Evolutionary conservation across 345 rosid species (phyloP).

Genomic region (Isatis tinctoria): DNA sequence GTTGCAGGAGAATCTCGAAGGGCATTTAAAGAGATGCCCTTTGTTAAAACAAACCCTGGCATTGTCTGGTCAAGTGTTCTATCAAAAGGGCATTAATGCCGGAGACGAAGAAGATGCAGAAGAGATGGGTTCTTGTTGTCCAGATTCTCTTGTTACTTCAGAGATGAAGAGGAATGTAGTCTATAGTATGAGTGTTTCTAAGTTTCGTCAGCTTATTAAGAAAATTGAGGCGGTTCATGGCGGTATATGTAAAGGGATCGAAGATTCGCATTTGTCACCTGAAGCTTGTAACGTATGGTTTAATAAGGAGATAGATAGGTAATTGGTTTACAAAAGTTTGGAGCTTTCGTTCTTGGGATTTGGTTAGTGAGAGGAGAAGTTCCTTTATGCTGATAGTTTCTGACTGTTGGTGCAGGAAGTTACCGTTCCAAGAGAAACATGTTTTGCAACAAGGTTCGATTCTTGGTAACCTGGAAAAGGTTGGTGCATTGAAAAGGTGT

Average conservation of each 20-base stretch:
- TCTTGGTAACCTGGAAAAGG: conserved; percentile 83
- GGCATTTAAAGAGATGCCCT: conserved; percentile 81
- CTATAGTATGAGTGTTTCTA: conserved; percentile 44
- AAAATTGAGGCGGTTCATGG: conserved; percentile 60
- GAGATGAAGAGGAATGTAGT: conserved; percentile 80
- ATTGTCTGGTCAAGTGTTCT: conserved; percentile 61
- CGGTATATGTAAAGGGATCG: conserved; percentile 42
- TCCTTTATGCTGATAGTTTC: background rate
- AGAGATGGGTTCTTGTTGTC: background rate
- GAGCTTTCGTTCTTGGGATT: background rate
- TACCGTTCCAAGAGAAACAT: conserved; percentile 94
- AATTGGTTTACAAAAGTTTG: background rate
- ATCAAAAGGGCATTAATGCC: conserved; percentile 74
- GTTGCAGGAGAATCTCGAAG: conserved; percentile 70
- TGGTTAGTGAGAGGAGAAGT: background rate
- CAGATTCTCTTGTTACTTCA: conserved; percentile 44
- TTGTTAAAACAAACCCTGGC: conserved; percentile 52
- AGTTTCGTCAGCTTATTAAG: conserved; percentile 42
- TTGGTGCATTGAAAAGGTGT: conserved; percentile 54
- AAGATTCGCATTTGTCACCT: conserved; percentile 57
- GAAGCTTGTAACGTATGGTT: conserved; percentile 83
- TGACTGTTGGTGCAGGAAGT: conserved; percentile 48
- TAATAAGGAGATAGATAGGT: conserved; percentile 81
- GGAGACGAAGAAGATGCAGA: conserved; percentile 39
- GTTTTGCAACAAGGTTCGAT: conserved; percentile 84